Evolutionary conservation across 2,329 filamentous ascomycete genomes (phyloP).

Genomic region (Paraphaeosphaeria minitans): DNA sequence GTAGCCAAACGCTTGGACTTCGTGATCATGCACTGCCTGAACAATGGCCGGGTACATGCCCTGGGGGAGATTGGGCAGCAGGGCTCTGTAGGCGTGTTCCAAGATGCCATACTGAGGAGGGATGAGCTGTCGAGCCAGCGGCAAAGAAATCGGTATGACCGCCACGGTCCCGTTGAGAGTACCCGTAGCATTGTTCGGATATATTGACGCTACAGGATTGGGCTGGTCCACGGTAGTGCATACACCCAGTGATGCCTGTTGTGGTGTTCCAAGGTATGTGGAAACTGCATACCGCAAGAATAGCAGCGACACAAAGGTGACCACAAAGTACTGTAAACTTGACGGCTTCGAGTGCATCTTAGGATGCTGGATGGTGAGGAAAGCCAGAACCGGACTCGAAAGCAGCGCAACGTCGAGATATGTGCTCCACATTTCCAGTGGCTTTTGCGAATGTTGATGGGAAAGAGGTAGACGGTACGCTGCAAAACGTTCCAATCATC

Average conservation of each 20-base stretch:
- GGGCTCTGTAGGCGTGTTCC: constrained; percentile 53
- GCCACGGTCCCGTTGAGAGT: constrained; percentile 60
- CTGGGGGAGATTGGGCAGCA: constrained; percentile 56
- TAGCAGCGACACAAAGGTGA: constrained; percentile 35
- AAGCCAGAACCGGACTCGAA: constrained; percentile 38
- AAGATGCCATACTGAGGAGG: constrained; percentile 58
- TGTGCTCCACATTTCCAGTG: constrained; percentile 28
- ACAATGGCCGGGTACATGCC: constrained; percentile 61
- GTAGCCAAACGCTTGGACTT: constrained; percentile 53
- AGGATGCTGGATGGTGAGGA: constrained; percentile 30
- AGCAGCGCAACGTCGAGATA: constrained; percentile 40
- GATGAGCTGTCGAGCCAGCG: constrained; percentile 54
- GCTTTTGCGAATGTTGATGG: background rate
- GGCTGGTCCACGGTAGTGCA: constrained; percentile 43
- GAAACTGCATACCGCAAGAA: constrained; percentile 30
- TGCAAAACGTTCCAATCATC: background rate
- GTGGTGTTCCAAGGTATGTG: constrained; percentile 16
- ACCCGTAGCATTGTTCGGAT: constrained; percentile 57
- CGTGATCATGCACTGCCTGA: constrained; percentile 58
- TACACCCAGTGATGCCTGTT: constrained; percentile 5
- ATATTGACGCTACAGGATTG: constrained; percentile 57
- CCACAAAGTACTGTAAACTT: constrained; percentile 32
- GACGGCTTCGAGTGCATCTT: constrained; percentile 32
- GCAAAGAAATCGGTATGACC: constrained; percentile 58
- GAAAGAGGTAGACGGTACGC: constrained; percentile 10